phyloP scores from a whole-genome alignment of 2,329 filamentous ascomycete species.

The Calonectria pseudoturangicola region DNA sequence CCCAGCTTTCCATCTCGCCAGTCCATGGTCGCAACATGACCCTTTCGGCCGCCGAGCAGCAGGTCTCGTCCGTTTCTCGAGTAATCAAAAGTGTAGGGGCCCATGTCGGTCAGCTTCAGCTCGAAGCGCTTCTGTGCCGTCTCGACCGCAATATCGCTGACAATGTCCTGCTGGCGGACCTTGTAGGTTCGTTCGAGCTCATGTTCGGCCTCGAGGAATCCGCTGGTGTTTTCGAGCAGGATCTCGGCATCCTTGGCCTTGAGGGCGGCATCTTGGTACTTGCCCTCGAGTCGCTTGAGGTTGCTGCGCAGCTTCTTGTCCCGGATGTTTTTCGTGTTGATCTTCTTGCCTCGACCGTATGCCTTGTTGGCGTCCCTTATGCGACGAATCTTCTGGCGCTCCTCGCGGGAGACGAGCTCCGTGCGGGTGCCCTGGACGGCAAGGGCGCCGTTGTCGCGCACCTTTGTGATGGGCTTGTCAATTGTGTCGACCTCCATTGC shows the following conservation, averaged over 20 bases:
- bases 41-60: constrained; percentile 90
- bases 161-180: constrained; percentile 91
- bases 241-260: constrained; percentile 97
- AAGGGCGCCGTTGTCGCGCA: constrained; percentile 72
- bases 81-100: constrained; percentile 93
- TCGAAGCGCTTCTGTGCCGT: constrained; percentile 96
- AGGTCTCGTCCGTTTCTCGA: constrained; percentile 91
- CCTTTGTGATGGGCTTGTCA: constrained; percentile 59
- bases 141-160: constrained; percentile 82
- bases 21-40: constrained; percentile 96
- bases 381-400: constrained; percentile 71
- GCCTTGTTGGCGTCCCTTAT: constrained; percentile 79
- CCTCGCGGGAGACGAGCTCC: constrained; percentile 70
- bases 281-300: constrained; percentile 84
- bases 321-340: constrained; percentile 82
- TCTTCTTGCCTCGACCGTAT: constrained; percentile 89
- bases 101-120: constrained; percentile 86
- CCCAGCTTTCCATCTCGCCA: constrained; percentile 94
- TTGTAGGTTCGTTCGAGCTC: constrained; percentile 95
- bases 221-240: constrained; percentile 88
- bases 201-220: constrained; percentile 90
- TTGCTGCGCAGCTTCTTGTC: constrained; percentile 94
- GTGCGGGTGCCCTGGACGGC: constrained; percentile 69
- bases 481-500: constrained; percentile 63
- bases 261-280: constrained; percentile 86